These are phyloP conservation scores for Musa beccarii DNA, from an alignment of 176 grass and related monocot genomes.

Conservation along the genomic window DNA sequence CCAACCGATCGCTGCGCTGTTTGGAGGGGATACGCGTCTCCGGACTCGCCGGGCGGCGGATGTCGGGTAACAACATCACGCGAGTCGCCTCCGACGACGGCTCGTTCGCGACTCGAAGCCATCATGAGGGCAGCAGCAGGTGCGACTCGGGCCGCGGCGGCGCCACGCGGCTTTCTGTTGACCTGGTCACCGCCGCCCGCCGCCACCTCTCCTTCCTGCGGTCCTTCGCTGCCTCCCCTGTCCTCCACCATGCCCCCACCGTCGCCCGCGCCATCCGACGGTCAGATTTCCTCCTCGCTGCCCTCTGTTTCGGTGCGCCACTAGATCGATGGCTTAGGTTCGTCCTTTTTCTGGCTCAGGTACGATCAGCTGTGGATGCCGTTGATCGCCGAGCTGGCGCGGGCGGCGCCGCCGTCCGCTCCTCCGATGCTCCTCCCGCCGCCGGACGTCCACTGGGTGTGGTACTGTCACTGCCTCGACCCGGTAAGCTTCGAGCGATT, in stretches of 20 bases:
- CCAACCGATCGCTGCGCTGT: too few species aligned
- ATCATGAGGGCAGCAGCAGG: conserved; percentile 13
- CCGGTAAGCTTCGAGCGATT: conserved; percentile 22
- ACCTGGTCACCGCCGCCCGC: conserved; percentile 52
- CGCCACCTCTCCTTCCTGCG: conserved; percentile 70
- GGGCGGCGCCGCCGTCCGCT: conserved; percentile 21
- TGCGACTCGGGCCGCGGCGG: not conserved
- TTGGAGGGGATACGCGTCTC: too few species aligned
- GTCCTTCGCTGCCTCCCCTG: conserved; percentile 21
- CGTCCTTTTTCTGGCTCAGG: conserved; percentile 22
- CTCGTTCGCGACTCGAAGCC: conserved; percentile 12
- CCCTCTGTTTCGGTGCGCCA: not conserved
- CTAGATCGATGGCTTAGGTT: not conserved
- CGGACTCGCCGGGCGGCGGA: not conserved
- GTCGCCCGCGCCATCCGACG: conserved; percentile 28
- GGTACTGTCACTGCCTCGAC: conserved; percentile 85
- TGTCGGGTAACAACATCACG: not conserved
- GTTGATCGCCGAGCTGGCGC: conserved; percentile 27
- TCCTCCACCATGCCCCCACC: conserved; percentile 3
- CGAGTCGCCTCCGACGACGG: conserved; percentile 4
- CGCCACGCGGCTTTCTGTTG: conserved; percentile 10
- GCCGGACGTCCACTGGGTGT: conserved; percentile 62
- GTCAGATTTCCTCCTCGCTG: not conserved
- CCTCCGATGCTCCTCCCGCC: conserved; percentile 61
- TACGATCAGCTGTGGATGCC: conserved; percentile 90